Conservation (phyloP, 441 rosid genomes). For the Hura crepitans region DNA sequence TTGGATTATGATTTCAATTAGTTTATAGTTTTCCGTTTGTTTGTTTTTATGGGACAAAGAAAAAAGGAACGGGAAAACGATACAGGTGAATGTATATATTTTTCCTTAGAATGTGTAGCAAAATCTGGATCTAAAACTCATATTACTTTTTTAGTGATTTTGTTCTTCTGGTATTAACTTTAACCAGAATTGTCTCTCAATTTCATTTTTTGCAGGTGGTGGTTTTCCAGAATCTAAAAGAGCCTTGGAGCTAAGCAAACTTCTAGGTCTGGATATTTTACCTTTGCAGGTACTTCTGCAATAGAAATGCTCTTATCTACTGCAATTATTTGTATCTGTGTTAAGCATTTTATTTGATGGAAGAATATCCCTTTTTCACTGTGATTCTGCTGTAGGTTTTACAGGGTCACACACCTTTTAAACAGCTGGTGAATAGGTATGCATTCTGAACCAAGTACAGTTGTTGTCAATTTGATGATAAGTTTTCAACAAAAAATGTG, state of each 20-base stretch:
- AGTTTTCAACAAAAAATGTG: not conserved
- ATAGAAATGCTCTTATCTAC: not conserved
- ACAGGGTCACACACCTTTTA: slow-evolving; percentile 79
- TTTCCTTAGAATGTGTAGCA: not conserved
- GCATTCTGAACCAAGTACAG: slow-evolving; percentile 11
- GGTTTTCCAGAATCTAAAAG: slow-evolving; percentile 77
- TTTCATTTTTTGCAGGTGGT: slow-evolving; percentile 51
- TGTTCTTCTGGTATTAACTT: not conserved
- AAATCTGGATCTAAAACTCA: not conserved
- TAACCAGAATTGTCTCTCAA: not conserved
- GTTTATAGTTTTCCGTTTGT: not conserved
- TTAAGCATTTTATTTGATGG: not conserved
- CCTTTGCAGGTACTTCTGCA: slow-evolving; percentile 52
- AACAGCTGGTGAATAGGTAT: slow-evolving; percentile 53
- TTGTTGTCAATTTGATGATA: not conserved
- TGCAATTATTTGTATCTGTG: not conserved
- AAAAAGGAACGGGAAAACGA: not conserved
- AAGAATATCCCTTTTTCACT: not conserved
- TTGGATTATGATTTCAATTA: not conserved
- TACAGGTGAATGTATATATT: not conserved
- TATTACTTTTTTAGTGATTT: not conserved
- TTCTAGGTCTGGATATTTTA: slow-evolving; percentile 46
- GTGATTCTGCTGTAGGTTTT: slow-evolving; percentile 46
- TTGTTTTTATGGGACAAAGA: not conserved
- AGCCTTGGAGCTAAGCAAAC: slow-evolving; percentile 60